Evolutionary conservation across 345 rosid genomes (phyloP), one percentile per base, ranked within the genome.

Genomic region (Hibiscus tridactylites): DNA sequence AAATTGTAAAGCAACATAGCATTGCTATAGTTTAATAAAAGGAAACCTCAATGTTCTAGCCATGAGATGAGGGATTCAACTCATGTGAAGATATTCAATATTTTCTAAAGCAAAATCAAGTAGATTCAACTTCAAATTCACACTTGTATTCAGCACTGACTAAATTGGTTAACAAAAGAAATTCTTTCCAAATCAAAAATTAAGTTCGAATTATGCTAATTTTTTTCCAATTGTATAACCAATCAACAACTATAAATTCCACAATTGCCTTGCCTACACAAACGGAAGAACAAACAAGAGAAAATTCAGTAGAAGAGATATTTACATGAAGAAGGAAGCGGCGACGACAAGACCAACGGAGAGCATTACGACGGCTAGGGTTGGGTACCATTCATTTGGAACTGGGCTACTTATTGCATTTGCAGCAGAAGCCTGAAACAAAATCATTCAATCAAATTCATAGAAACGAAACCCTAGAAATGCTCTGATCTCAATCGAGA

Each of bases 291-390:
- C 3, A 54, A 17, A 5, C 11, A 3, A 3, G 0, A n/a, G 29
- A 19, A 57, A 7, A 53, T 10, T 15, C 16, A 9, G 2, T 16
- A 56, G 7, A 44, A 8, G 12, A 26, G 67, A 60, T 28, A 26
- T 4, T 63, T 63, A 73, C 75, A 73, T 62, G 75, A 63, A 73
- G 39, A 73, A 73, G 33, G 75, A 73, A 50, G 75, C 70, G 24
- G 75, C 63, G 62, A 73, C 3, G 6, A 73, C 69, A 21, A 73
- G 70, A 42, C 75, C 75, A 50, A 73, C 3, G 49, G 75, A 31
- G 52, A 73, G 70, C 69, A 62, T 49, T 12, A 73, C 1, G 24
- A 73, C 35, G 46, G 75, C 62, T 19, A 62, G 69, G 37, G 61
- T 73, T 31, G 70, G 75, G 61, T 73, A 73, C 75, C 61, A 73